Base-by-base conservation (phyloP, 2,329 filamentous ascomycete species). In the Knufia petricola region DNA sequence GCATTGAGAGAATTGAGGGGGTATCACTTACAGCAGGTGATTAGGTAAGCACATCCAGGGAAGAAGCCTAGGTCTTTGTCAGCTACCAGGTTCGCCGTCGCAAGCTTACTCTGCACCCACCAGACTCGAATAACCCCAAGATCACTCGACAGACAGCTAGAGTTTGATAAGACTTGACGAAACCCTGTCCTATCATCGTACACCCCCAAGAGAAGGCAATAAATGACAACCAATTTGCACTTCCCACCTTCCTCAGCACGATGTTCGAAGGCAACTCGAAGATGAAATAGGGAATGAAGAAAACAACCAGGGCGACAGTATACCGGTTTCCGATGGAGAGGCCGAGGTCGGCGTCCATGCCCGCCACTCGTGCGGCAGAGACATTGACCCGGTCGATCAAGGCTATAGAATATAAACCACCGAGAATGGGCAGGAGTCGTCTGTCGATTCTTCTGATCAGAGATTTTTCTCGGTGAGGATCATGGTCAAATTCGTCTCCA, bases 321-420 rank as follows among this genome's bases (percentile, higher is more conserved):
- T 62, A 64, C 46, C 61, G 55, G 34, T 45, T 51, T 4, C 58
- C 59, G 26, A 60, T 42, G 4, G 17, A 12, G 3, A 72, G 60
- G 19, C 53, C 42, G 19, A 61, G 49, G 9, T 64, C 63, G 26
- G 51, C 48, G 6, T 52, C 52, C 59, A 67, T 62, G 6, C 61
- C 85, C 17, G 86, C 85, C 61, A 90, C 83, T 38, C 78, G 77
- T 32, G 84, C 85, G 19, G 78, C 72, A n/a, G 78, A 78, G 61
- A 89, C 67, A 64, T 90, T 90, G 1, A 83, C 87, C 23, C 86
- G 73, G 61, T 92, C 86, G 79, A 90, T n/a, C n/a, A n/a, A n/a
- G n/a, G n/a, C n/a, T n/a, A n/a, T n/a, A n/a, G n/a, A n/a, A n/a
- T n/a, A n/a, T n/a, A n/a, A n/a, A n/a, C n/a, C n/a, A n/a, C n/a